Evolutionary conservation across 1,139 yeast genomes (phyloP), one percentile per base, ranked within the genome.

Genomic region (Zhuliangozyma blackwelliae): DNA sequence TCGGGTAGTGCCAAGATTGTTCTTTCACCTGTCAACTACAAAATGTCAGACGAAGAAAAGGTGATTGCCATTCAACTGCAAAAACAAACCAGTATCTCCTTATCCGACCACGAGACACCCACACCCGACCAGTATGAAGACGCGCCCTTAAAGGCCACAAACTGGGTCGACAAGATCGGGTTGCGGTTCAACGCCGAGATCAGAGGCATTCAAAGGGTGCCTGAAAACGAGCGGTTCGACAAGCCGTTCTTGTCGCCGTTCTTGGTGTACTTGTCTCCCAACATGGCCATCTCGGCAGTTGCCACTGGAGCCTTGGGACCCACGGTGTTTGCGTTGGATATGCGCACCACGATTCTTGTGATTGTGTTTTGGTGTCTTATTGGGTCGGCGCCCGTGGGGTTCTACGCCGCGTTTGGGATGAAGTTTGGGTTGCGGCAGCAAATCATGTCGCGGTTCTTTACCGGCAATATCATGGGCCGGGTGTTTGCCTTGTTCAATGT

Each of bases 191-290:
- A 65, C 34, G 75, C 75, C 12, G 77, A 71, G 48, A 62, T 61
- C 29, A 62, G 71, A 46, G 77, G 77, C 48, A 59, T 73, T 32
- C 75, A 72, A 45, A 61, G 75, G 39, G 65, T 73, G 20, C 57
- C 65, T 0, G 76, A 70, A 34, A 65, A 63, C 25, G 63, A 69
- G 48, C 61, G 73, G 52, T 52, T 52, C 6, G 61, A 57, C 23
- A 44, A 40, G 2, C 45, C 52, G 10, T 51, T 52, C 38, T 38
- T 52, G 10, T 43, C 54, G 1, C 57, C 65, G 8, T 51, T 59
- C 38, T 51, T 61, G 10, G 54, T 61, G 48, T 61, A 56, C 42
- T 47, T 59, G 12, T 52, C 64, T 3, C 65, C 65, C 28, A 61
- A 61, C 40, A 46, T 61, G 49, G 57, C 63, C 11, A 57, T 61